A percentile compares a stretch with the other conserved stretches of the same genome.
Evolutionary conservation across 768 basidiomycete species (phyloP).

Genomic region (Pleurotus cornucopiae): DNA sequence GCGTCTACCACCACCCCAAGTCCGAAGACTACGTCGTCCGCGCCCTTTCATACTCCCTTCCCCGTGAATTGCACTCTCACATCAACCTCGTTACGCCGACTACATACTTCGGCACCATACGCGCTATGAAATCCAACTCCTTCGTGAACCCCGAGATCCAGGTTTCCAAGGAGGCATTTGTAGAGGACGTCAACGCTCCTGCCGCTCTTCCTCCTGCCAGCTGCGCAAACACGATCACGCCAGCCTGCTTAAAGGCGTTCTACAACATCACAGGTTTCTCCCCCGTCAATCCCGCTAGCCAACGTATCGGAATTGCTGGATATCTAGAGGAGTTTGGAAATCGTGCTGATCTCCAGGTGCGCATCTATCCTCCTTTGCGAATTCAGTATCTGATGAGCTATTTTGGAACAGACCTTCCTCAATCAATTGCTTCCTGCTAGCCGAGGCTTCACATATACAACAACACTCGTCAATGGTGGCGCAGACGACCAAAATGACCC

Average conservation of each 20-base stretch:
- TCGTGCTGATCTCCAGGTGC: conserved; percentile 34
- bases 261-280: conserved; percentile 30
- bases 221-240: conserved; percentile 35
- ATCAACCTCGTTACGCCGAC: conserved; percentile 68
- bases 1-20: conserved; percentile 17
- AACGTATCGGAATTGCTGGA: conserved; percentile 37
- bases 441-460: conserved; percentile 26
- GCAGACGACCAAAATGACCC: conserved; percentile 30
- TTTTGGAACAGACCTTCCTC: conserved; percentile 27
- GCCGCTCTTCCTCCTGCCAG: conserved; percentile 24
- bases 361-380: not conserved
- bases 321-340: conserved; percentile 41
- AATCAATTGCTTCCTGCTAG: conserved; percentile 28
- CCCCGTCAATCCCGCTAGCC: conserved; percentile 24
- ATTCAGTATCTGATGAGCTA: not conserved
- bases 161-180: not conserved
- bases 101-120: conserved; percentile 50
- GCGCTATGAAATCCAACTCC: conserved; percentile 28
- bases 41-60: conserved; percentile 63
- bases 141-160: conserved; percentile 32
- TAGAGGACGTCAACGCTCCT: not conserved
- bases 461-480: conserved; percentile 34
- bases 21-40: conserved; percentile 40
- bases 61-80: conserved; percentile 50
- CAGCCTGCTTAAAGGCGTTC: conserved; percentile 36